Percentiles rank a stretch among this genome's conserved stretches.
Conservation (phyloP, 495 filamentous ascomycete genomes). For the Neurospora sp. region DNA sequence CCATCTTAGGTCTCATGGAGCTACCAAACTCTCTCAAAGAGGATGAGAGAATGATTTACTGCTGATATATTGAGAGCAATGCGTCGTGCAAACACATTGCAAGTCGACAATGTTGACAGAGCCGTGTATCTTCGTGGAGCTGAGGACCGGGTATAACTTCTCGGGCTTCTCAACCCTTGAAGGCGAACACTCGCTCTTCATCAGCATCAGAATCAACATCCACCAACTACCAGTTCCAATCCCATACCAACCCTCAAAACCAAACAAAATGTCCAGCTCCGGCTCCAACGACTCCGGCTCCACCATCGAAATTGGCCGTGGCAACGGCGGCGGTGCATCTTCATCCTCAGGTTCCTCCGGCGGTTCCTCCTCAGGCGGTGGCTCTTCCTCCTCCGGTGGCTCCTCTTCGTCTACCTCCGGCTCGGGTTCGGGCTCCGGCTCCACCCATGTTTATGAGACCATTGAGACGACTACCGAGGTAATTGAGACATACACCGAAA, state of each 20-base stretch:
- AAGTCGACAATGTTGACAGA: neutral
- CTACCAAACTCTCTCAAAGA: neutral
- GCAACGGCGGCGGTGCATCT: neutral
- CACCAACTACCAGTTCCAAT: neutral
- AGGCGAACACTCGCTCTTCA: neutral
- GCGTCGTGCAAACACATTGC: neutral
- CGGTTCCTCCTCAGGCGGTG: neutral
- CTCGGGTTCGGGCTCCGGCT: neutral
- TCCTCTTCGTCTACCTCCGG: neutral
- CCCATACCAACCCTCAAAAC: neutral
- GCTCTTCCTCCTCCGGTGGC: neutral
- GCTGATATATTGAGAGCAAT: accelerated
- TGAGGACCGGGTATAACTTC: neutral
- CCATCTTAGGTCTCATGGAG: no score
- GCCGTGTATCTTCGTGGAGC: no score
- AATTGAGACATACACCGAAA: neutral
- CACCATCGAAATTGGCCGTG: neutral
- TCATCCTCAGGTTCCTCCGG: neutral
- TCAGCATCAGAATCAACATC: neutral
- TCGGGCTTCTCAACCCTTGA: no score
- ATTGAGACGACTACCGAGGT: neutral
- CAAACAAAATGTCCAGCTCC: neutral
- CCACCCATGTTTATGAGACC: neutral
- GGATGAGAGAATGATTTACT: neutral
- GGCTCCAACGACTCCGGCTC: neutral